phyloP scores from a whole-genome alignment of 192 early-diverging fungal species.

The Backusella australiensis region DNA sequence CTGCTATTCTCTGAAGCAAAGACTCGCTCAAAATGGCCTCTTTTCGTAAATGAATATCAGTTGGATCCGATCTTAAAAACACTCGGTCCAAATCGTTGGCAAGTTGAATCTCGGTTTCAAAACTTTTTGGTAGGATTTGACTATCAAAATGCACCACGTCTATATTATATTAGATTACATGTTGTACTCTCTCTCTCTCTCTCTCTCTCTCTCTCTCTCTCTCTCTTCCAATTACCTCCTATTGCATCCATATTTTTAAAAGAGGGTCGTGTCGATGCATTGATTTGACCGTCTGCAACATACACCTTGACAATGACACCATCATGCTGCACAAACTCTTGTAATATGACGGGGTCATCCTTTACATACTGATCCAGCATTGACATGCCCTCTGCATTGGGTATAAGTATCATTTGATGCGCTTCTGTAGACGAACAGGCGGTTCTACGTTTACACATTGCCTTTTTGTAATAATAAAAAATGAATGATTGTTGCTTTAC shows the following conservation, averaged over 20 bases:
- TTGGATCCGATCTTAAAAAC: background rate
- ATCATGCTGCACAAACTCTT: slow-evolving; percentile 37
- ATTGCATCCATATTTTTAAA: slow-evolving; percentile 14
- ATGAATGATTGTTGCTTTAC: background rate
- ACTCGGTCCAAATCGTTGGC: background rate
- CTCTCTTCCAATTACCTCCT: background rate
- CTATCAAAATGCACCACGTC: slow-evolving; percentile 33
- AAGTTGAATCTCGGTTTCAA: background rate
- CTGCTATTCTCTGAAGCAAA: slow-evolving; percentile 10
- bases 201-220: background rate
- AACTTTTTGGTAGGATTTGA: slow-evolving; percentile 28
- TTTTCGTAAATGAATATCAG: background rate
- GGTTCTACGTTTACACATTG: slow-evolving; percentile 28
- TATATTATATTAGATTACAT: background rate
- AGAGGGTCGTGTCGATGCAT: slow-evolving; percentile 23
- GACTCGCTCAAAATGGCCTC: slow-evolving; percentile 1
- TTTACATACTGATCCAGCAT: background rate
- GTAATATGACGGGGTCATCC: slow-evolving; percentile 29
- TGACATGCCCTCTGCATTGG: background rate
- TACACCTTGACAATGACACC: slow-evolving; percentile 35
- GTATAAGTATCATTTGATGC: slow-evolving; percentile 33
- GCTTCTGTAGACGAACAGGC: slow-evolving; percentile 34
- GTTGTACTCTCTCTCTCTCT: background rate
- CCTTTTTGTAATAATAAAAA: background rate
- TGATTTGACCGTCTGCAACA: slow-evolving; percentile 18